phyloP scores from a whole-genome alignment of 1,284 basidiomycete genomes.

The Volvariella volvacea region DNA sequence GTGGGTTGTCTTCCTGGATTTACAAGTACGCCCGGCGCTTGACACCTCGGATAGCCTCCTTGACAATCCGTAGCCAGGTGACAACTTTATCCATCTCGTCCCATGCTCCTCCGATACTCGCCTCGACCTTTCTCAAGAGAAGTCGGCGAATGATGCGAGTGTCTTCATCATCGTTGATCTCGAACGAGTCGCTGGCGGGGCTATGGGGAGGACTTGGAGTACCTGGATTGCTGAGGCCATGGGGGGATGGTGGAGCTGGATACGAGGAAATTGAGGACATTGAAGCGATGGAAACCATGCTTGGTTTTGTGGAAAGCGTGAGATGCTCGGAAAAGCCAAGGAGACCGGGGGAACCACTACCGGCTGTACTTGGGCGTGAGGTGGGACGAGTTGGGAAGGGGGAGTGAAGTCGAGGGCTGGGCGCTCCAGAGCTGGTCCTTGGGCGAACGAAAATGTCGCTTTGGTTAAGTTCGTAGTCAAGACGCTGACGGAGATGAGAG shows the following conservation, averaged over 20 bases:
- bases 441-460: slow-evolving; percentile 14
- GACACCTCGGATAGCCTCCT: slow-evolving; percentile 51
- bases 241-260: too few relatives aligned
- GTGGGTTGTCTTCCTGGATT: too few relatives aligned
- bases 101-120: slow-evolving; percentile 47
- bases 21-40: slow-evolving; percentile 41
- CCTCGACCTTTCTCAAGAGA: slow-evolving; percentile 55
- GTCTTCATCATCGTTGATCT: slow-evolving; percentile 42
- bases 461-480: neutral
- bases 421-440: slow-evolving; percentile 10
- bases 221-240: neutral
- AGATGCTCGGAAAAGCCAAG: slow-evolving; percentile 20
- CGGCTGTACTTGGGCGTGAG: neutral
- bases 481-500: slow-evolving; percentile 21
- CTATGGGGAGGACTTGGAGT: slow-evolving; percentile 16
- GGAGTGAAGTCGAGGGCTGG: slow-evolving; percentile 7
- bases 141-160: slow-evolving; percentile 50
- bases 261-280: slow-evolving; percentile 25
- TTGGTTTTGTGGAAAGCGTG: neutral
- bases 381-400: too few relatives aligned
- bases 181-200: slow-evolving; percentile 26
- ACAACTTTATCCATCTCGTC: slow-evolving; percentile 57
- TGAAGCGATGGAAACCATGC: slow-evolving; percentile 30
- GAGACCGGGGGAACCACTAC: slow-evolving; percentile 19
- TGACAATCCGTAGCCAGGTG: slow-evolving; percentile 56